Evolutionary conservation across 2,329 filamentous ascomycete genomes (phyloP), one percentile per base, ranked within the genome.

Genomic region (Sphaerostilbella broomeana): DNA sequence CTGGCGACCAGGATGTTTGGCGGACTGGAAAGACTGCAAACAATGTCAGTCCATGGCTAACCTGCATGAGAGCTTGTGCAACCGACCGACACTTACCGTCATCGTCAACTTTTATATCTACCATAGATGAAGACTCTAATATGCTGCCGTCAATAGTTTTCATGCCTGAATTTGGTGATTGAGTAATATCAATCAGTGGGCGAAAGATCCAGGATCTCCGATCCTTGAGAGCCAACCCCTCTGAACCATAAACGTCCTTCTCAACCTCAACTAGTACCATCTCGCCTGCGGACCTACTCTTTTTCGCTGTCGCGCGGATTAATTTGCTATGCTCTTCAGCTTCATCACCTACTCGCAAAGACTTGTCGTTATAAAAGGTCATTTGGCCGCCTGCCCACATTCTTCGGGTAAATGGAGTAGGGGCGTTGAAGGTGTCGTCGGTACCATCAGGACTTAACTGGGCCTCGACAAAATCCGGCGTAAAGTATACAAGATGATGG

Each of bases 311-410:
- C 0, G 75, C 76, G 18, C 64, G 69, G 3, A 78, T 37, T 9
- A 82, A 60, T 38, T 56, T 66, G 2, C 78, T 82, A 17, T 59
- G 68, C 58, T 83, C 79, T 24, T 64, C 68, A 1, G 72, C 72
- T 15, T 65, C 57, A 45, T 79, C 72, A 1, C 75, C 77, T 2
- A 80, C 68, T 2, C 64, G 60, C 43, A 81, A 53, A 46, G 16
- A 7, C 27, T 40, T 15, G 15, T 49, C 19, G 10, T 26, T 40
- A 4, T 37, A 28, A 30, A 37, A 42, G 11, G 56, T 53, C 57
- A 82, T 73, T 40, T 66, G 63, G 1, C 79, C 79, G 2, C 78
- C 79, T 0, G 79, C 79, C 79, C 79, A 83, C 79, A 83, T 82
- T 10, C 79, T 66, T 20, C 78, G 59, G 2, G 75, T 79, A 42